These are phyloP conservation scores for Collybia sp. DNA, from an alignment of 768 basidiomycete species.

Conservation along the genomic window DNA sequence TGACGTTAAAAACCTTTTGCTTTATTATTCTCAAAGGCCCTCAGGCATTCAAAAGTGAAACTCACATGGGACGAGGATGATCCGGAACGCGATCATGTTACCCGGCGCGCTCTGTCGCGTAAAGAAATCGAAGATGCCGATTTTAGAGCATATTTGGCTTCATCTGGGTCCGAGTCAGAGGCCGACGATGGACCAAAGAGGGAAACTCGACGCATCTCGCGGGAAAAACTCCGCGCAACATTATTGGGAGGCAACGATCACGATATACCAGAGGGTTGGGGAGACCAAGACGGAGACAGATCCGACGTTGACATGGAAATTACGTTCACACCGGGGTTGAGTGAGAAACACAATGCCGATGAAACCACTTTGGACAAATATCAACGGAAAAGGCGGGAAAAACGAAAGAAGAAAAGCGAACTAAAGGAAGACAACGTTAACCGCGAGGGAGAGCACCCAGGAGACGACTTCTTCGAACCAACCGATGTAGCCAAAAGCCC, in stretches of 20 bases:
- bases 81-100: constrained; percentile 75
- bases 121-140: constrained; percentile 92
- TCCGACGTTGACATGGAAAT: constrained; percentile 87
- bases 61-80: constrained; percentile 99
- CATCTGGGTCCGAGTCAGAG: constrained; percentile 63
- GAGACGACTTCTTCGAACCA: constrained; percentile 78
- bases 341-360: constrained; percentile 40
- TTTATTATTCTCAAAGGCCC: constrained; percentile 49
- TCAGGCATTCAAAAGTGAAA: constrained; percentile 96
- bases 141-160: constrained; percentile 76
- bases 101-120: constrained; percentile 70
- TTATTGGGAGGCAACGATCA: constrained; percentile 59
- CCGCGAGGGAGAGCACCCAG: constrained; percentile 16
- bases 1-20: not conserved
- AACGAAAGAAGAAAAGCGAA: constrained; percentile 77
- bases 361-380: constrained; percentile 90
- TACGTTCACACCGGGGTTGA: constrained; percentile 87
- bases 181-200: constrained; percentile 29
- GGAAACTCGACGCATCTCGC: constrained; percentile 34
- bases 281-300: constrained; percentile 34
- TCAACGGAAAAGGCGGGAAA: constrained; percentile 86
- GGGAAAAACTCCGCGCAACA: constrained; percentile 73
- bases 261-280: constrained; percentile 80
- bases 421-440: constrained; percentile 31
- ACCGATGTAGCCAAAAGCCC: constrained; percentile 5